Evolutionary conservation across 2,329 filamentous ascomycete genomes (phyloP).

Genomic region (Hypoxylon sp.): DNA sequence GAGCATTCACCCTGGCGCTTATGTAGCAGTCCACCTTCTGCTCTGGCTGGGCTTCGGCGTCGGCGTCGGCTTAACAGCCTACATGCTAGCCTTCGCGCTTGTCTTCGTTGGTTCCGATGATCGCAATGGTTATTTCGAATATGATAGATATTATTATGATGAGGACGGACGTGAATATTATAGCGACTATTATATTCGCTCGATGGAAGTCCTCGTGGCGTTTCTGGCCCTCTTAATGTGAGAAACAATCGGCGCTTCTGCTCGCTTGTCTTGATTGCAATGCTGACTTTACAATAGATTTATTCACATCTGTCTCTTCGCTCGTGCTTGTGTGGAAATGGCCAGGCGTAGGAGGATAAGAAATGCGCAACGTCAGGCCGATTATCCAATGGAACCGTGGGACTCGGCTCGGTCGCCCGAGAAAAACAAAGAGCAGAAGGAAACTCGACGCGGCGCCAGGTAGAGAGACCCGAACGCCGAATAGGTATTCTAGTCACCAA

Average conservation of each 20-base stretch:
- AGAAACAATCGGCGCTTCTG: slow-evolving; percentile 5
- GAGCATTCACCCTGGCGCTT: slow-evolving; percentile 51
- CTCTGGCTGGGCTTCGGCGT: slow-evolving; percentile 44
- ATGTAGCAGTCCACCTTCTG: slow-evolving; percentile 46
- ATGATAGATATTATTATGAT: slow-evolving; percentile 34
- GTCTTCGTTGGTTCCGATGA: slow-evolving; percentile 20
- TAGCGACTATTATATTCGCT: slow-evolving; percentile 32
- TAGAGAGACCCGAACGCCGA: not conserved
- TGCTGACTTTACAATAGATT: slow-evolving; percentile 39
- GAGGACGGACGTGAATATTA: slow-evolving; percentile 23
- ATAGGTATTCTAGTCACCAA: slow-evolving; percentile 7
- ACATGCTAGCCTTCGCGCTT: slow-evolving; percentile 31
- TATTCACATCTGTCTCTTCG: slow-evolving; percentile 47
- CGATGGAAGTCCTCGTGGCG: slow-evolving; percentile 40
- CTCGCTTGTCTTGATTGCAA: not conserved
- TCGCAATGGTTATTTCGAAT: slow-evolving; percentile 28
- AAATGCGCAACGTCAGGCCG: not conserved
- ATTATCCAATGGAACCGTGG: slow-evolving; percentile 1
- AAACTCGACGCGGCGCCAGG: not conserved
- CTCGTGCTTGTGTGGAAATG: slow-evolving; percentile 43
- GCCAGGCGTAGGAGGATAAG: slow-evolving; percentile 21
- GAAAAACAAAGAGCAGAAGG: not conserved
- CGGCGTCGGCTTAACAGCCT: slow-evolving; percentile 36
- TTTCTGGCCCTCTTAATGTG: slow-evolving; percentile 41
- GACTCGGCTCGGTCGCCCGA: not conserved